Evolutionary conservation across 2,329 filamentous ascomycete species (phyloP), one percentile per base, ranked within the genome.

Genomic region (Aspergillus phoenicis): DNA sequence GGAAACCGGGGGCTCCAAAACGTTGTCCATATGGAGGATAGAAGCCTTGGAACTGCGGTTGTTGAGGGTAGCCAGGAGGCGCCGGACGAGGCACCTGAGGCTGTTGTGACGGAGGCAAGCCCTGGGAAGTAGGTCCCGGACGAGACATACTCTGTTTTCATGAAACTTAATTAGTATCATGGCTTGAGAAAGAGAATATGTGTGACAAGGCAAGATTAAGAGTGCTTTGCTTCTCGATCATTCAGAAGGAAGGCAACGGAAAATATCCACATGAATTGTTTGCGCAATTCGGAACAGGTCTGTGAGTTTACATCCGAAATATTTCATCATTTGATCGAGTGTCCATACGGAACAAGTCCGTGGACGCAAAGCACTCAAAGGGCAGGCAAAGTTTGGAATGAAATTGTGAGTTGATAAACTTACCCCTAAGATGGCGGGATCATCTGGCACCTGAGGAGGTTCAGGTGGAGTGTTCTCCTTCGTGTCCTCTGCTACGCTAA

Each of bases 211-310:
- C 28, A 56, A 62, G 56, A 49, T 22, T 58, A 60, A 33, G 52
- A 36, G 64, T 58, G 52, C 47, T 57, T 58, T 68, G 70, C 69
- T 75, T 69, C 57, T 73, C 88, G 47, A 51, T 33, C 24, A 51
- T 51, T 97, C 93, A 97, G 93, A 97, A 97, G 93, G 93, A 97
- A 97, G 93, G 93, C 93, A 97, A 97, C 93, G 93, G 93, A 97
- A 56, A 90, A 89, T 87, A 81, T 97, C 93, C 89, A 96, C 93
- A 97, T 83, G 85, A 85, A 83, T 89, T 83, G 47, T 92, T 66
- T 96, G 93, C 93, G 92, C 92, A 61, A 90, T 89, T 89, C 90
- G 89, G 89, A 87, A 85, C 86, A 86, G 83, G 84, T 86, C 84
- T 85, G 81, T 82, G 74, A 73, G 80, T 96, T 96, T 91, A 95